Evolutionary conservation across 371 early-diverging fungal species (phyloP).

Genomic region (Circinella minor): DNA sequence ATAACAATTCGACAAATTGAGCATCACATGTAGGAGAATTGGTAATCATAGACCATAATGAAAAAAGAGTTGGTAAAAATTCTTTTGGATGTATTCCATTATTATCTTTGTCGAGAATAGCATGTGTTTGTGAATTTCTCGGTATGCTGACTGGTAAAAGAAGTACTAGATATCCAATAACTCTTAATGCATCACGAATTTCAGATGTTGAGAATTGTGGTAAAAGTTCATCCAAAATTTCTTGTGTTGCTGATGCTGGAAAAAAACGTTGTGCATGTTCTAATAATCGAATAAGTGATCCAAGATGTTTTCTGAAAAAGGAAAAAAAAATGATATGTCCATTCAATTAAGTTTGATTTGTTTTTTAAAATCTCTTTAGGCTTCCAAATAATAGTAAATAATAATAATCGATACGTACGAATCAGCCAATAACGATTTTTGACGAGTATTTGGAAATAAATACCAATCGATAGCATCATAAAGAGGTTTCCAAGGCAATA

Average conservation of each 20-base stretch:
- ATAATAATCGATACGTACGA: constrained; percentile 31
- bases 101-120: constrained; percentile 17
- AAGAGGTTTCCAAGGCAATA: constrained; percentile 78
- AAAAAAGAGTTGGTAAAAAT: constrained; percentile 84
- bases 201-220: constrained; percentile 68
- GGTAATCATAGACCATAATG: constrained; percentile 77
- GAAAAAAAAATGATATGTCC: neutral
- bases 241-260: constrained; percentile 61
- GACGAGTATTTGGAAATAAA: constrained; percentile 68
- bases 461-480: constrained; percentile 61
- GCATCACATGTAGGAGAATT: constrained; percentile 62
- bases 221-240: constrained; percentile 76
- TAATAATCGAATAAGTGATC: constrained; percentile 33
- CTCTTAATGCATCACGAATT: constrained; percentile 52
- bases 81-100: constrained; percentile 46
- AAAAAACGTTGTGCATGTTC: constrained; percentile 66
- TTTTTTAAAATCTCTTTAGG: too few relatives aligned
- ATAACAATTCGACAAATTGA: constrained; percentile 69
- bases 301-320: constrained; percentile 36
- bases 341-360: too few relatives aligned
- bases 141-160: constrained; percentile 61
- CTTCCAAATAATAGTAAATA: neutral
- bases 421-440: constrained; percentile 61
- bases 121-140: constrained; percentile 35
- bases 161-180: constrained; percentile 62